A percentile compares a stretch with the other conserved stretches of the same genome.
Conservation (phyloP, 1,284 basidiomycete genomes). For the Sanghuangporus baumii region DNA sequence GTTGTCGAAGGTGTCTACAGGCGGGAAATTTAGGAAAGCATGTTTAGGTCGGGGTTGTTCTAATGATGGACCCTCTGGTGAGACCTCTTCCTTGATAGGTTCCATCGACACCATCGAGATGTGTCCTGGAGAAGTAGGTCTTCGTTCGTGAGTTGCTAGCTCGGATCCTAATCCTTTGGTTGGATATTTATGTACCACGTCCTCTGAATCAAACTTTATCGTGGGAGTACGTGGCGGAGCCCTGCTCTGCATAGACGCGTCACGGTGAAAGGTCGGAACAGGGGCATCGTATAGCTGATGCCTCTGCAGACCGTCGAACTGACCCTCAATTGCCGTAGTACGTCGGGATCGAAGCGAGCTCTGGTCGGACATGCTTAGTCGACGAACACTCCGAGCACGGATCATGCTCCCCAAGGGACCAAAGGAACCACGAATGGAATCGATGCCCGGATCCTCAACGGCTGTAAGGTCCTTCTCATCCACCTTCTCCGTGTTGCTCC, state of each 20-base stretch:
- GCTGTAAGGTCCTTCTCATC: constrained; percentile 55
- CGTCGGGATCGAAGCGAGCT: constrained; percentile 32
- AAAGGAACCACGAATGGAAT: constrained; percentile 84
- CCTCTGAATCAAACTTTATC: constrained; percentile 70
- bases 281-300: constrained; percentile 81
- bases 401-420: constrained; percentile 87
- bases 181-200: constrained; percentile 69
- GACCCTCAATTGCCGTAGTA: constrained; percentile 21
- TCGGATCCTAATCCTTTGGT: constrained; percentile 37
- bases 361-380: constrained; percentile 55
- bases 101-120: constrained; percentile 3
- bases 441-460: constrained; percentile 80
- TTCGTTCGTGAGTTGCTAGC: constrained; percentile 48
- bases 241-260: constrained; percentile 26
- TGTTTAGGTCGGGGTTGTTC: constrained; percentile 15
- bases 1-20: neutral
- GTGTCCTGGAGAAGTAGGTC: constrained; percentile 27
- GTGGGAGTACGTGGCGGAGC: constrained; percentile 45
- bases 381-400: constrained; percentile 65
- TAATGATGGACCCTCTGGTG: constrained; percentile 7
- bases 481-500: constrained; percentile 52
- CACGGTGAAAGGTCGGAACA: constrained; percentile 31
- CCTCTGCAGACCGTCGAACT: constrained; percentile 46
- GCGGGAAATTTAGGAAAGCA: neutral
- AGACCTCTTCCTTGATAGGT: constrained; percentile 11